These are phyloP conservation scores for Posidonia australis DNA, from an alignment of 106 monocot species.

Conservation along the genomic window DNA sequence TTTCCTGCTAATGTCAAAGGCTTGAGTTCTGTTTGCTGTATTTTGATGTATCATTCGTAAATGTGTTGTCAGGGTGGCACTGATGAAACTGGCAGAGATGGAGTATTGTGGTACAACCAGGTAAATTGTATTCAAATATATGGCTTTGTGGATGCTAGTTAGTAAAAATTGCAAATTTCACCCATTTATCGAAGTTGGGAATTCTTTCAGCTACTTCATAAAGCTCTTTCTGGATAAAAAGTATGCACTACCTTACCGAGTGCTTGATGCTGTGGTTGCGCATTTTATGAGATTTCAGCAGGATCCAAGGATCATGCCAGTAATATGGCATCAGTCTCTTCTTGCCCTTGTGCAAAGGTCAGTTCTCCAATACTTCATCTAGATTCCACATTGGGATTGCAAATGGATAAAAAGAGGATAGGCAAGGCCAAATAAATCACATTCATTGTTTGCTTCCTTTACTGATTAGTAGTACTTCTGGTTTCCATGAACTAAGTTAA, in stretches of 20 bases:
- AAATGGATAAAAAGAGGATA: no score
- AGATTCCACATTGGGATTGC: no score
- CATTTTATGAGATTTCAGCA: constrained; percentile 30
- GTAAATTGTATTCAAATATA: not conserved
- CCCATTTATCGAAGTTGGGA: no score
- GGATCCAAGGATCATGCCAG: constrained; percentile 30
- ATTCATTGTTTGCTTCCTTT: no score
- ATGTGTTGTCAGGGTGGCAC: constrained; percentile 14
- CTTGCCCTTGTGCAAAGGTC: constrained; percentile 32
- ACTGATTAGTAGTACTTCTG: no score
- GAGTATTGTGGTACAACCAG: constrained; percentile 35
- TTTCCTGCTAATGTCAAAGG: not conserved
- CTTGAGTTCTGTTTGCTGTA: not conserved
- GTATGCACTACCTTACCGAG: constrained; percentile 27
- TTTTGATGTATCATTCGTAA: not conserved
- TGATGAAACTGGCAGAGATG: constrained; percentile 31
- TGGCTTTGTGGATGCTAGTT: no score
- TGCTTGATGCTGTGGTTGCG: constrained; percentile 26
- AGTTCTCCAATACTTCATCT: not conserved
- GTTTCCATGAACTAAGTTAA: no score
- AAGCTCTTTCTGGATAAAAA: constrained; percentile 26
- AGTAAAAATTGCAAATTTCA: no score
- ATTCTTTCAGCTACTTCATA: constrained; percentile 21
- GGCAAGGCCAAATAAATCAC: no score
- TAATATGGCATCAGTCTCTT: constrained; percentile 34